Evolutionary conservation across 495 filamentous ascomycete genomes (phyloP).

Genomic region (Xylaria telfairii): DNA sequence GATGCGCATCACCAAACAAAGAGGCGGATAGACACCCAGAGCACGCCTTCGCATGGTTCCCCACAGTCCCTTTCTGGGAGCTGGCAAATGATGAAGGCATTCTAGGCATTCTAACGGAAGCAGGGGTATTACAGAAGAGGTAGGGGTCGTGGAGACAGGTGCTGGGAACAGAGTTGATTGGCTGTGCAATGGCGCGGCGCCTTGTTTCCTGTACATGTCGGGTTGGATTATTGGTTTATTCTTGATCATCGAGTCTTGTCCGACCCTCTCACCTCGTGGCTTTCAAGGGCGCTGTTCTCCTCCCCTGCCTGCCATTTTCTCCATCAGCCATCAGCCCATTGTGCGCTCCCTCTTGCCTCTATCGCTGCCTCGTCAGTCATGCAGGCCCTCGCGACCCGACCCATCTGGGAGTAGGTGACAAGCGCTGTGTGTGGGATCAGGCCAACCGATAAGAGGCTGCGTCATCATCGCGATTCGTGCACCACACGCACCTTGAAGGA

Average conservation of each 20-base stretch:
- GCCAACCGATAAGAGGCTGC: constrained; percentile 1
- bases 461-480: constrained; percentile 17
- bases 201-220: constrained; percentile 21
- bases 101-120: constrained; percentile 5
- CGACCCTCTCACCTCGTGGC: constrained; percentile 23
- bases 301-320: neutral
- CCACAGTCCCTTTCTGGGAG: constrained; percentile 21
- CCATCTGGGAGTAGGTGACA: neutral
- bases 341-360: constrained; percentile 1
- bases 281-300: constrained; percentile 15
- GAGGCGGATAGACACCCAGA: neutral
- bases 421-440: constrained; percentile 3
- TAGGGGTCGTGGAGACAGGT: constrained; percentile 11
- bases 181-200: constrained; percentile 5
- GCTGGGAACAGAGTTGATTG: neutral
- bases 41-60: neutral
- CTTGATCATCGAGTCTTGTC: neutral
- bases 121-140: neutral
- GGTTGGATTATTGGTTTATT: neutral
- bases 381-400: neutral
- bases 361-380: constrained; percentile 12
- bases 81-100: neutral
- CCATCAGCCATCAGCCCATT: neutral
- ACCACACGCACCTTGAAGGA: constrained; percentile 2
- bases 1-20: neutral